Conservation (phyloP, 768 basidiomycete species). For the Porpolomopsis calyptriformis region DNA sequence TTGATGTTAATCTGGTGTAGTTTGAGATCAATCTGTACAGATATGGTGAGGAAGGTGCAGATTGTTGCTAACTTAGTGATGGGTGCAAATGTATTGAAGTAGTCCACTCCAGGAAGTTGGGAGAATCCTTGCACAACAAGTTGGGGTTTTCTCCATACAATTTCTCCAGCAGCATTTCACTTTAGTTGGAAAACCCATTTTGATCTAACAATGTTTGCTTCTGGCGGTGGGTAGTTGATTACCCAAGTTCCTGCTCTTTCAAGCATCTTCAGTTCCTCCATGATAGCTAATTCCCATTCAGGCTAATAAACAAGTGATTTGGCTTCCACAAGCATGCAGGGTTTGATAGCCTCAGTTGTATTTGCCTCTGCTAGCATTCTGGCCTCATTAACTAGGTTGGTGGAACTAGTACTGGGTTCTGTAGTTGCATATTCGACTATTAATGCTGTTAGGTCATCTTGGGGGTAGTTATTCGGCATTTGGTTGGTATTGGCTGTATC, state of each 20-base stretch:
- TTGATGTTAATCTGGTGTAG: slow-evolving; percentile 19
- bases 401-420: not conserved
- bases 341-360: not conserved
- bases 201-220: not conserved
- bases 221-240: not conserved
- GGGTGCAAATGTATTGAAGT: slow-evolving; percentile 17
- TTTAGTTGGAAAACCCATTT: slow-evolving; percentile 1
- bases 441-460: no score
- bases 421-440: no score
- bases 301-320: not conserved
- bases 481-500: no score
- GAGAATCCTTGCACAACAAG: slow-evolving; percentile 25
- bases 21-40: not conserved
- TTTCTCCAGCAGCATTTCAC: not conserved
- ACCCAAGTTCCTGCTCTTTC: slow-evolving; percentile 2
- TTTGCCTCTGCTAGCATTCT: slow-evolving; percentile 3
- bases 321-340: not conserved
- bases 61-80: slow-evolving; percentile 9
- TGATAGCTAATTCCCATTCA: slow-evolving; percentile 1
- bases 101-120: slow-evolving; percentile 24
- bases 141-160: slow-evolving; percentile 21
- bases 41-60: slow-evolving; percentile 15
- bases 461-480: no score
- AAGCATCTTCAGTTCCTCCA: not conserved
- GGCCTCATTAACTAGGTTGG: not conserved